Conservation (phyloP, 805 yeast species). For the Sugiyamaella americana region DNA sequence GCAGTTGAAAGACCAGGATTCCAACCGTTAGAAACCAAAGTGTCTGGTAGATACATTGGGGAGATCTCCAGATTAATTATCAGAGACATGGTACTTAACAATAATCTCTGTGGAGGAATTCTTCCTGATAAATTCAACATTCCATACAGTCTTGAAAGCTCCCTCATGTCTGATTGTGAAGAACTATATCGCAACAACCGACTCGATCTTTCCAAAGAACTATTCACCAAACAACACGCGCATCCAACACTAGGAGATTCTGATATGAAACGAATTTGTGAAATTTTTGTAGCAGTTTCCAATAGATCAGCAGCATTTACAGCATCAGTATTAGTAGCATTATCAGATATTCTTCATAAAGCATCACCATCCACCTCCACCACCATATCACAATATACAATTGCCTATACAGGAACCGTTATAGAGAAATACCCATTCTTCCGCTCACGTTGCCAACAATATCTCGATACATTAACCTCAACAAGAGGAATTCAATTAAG, state of each 20-base stretch:
- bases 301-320: conserved; percentile 31
- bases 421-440: conserved; percentile 30
- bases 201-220: conserved; percentile 20
- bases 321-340: conserved; percentile 27
- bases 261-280: conserved; percentile 23
- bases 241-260: conserved; percentile 10
- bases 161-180: conserved; percentile 27
- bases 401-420: conserved; percentile 31
- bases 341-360: conserved; percentile 22
- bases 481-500: conserved; percentile 16
- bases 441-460: conserved; percentile 25
- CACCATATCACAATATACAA: conserved; percentile 1
- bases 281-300: conserved; percentile 27
- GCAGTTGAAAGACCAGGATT: conserved; percentile 64
- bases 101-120: conserved; percentile 22
- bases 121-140: conserved; percentile 23
- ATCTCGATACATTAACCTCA: conserved; percentile 19
- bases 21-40: conserved; percentile 83
- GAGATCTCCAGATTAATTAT: conserved; percentile 70
- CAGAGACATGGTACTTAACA: conserved; percentile 57
- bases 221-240: conserved; percentile 16
- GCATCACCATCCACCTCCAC: no score
- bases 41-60: conserved; percentile 84
- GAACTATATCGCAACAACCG: conserved; percentile 15
- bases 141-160: conserved; percentile 23